phyloP scores from a whole-genome alignment of 1,284 basidiomycete species.

The Phlebopus sp. region DNA sequence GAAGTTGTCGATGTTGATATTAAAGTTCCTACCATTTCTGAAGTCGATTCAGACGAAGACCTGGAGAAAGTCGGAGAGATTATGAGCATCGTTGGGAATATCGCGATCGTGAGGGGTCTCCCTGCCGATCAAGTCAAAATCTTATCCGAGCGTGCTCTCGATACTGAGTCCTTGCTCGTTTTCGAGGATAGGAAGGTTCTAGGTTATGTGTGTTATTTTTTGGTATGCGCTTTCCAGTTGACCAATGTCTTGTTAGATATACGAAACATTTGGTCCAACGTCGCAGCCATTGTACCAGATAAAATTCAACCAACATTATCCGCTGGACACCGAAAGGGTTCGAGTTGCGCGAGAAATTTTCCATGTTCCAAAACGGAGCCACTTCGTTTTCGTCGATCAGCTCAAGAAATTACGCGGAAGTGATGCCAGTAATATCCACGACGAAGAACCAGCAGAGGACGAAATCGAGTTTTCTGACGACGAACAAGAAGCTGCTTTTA shows the following conservation, averaged over 20 bases:
- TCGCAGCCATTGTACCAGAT: constrained; percentile 82
- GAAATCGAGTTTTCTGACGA: constrained; percentile 91
- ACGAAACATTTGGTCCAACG: constrained; percentile 90
- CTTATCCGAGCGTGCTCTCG: constrained; percentile 61
- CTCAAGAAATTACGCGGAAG: constrained; percentile 72
- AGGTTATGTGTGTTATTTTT: constrained; percentile 63
- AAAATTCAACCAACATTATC: constrained; percentile 58
- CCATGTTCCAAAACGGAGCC: constrained; percentile 74
- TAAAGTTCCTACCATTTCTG: constrained; percentile 52
- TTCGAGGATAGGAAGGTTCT: constrained; percentile 81
- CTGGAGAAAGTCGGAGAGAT: constrained; percentile 75
- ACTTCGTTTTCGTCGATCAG: constrained; percentile 73
- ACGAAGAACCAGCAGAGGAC: constrained; percentile 84
- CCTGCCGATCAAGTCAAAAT: constrained; percentile 41
- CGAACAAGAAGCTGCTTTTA: constrained; percentile 76
- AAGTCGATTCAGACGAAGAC: constrained; percentile 54
- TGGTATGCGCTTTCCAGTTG: neutral
- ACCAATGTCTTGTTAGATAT: constrained; percentile 50
- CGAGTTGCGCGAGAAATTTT: constrained; percentile 60
- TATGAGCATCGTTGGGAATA: constrained; percentile 65
- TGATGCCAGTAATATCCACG: constrained; percentile 89
- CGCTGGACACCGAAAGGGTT: constrained; percentile 55
- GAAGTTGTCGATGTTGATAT: constrained; percentile 54
- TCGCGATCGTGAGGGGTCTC: constrained; percentile 67
- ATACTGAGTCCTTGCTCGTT: constrained; percentile 83